phyloP scores from a whole-genome alignment of 805 yeast genomes.

The Zygosaccharomyces gambellarensis region DNA sequence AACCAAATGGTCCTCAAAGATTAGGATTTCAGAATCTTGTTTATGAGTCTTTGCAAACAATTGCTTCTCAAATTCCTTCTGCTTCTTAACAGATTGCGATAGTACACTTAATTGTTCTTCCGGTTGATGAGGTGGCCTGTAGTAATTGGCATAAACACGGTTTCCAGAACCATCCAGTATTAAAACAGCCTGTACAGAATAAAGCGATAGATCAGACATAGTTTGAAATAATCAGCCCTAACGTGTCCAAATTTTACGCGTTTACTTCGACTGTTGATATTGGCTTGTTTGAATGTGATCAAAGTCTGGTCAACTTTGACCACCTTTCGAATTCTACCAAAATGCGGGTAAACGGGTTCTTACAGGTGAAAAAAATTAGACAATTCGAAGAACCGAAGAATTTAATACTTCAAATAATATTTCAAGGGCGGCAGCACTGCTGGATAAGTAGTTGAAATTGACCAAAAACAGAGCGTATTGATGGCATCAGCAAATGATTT shows the following conservation, averaged over 20 bases:
- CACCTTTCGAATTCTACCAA: background rate
- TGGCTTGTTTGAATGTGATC: background rate
- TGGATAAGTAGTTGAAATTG: background rate
- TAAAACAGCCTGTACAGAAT: constrained; percentile 75
- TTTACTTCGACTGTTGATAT: background rate
- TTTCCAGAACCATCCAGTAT: constrained; percentile 78
- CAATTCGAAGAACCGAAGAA: background rate
- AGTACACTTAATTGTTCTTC: constrained; percentile 26
- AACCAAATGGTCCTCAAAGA: constrained; percentile 73
- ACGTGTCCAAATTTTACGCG: background rate
- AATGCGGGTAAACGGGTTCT: constrained; percentile 1
- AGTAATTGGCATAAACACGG: constrained; percentile 81
- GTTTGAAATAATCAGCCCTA: background rate
- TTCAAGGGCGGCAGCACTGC: no score
- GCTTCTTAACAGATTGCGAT: constrained; percentile 51
- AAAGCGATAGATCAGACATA: constrained; percentile 54
- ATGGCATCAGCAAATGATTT: constrained; percentile 37
- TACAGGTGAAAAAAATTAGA: background rate
- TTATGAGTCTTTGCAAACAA: constrained; percentile 74
- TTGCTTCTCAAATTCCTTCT: constrained; percentile 68
- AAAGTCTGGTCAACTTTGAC: constrained; percentile 3
- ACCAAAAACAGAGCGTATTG: background rate
- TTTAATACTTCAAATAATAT: no score
- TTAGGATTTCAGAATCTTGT: constrained; percentile 70
- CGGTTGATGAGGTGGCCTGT: constrained; percentile 53